These are phyloP conservation scores for Oryza officinalis DNA, from an alignment of 176 grass and related monocot species.

Conservation along the genomic window DNA sequence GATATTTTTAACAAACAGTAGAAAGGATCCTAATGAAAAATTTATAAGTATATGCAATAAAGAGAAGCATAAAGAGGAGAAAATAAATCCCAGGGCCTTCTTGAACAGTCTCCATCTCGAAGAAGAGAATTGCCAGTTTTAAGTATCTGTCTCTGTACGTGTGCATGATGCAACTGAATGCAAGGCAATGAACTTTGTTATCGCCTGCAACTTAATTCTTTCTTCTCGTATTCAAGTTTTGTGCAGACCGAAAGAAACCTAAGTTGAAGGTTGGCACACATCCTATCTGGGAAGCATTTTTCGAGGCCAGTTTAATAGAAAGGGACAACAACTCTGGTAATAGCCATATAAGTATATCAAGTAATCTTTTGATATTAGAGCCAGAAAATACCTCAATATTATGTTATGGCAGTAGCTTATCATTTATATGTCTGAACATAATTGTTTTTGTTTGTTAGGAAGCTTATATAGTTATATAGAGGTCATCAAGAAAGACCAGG, in stretches of 20 bases:
- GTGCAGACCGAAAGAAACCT: conserved; percentile 66
- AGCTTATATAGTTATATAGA: background rate
- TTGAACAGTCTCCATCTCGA: background rate
- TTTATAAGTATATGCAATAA: conserved; percentile 3
- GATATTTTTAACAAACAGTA: background rate
- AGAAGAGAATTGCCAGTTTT: background rate
- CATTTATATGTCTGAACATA: conserved; percentile 9
- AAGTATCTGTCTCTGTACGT: conserved; percentile 24
- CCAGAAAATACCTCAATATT: background rate
- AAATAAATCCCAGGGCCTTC: background rate
- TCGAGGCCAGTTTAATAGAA: conserved; percentile 58
- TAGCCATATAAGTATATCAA: conserved; percentile 25
- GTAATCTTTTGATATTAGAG: conserved; percentile 12
- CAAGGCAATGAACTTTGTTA: conserved; percentile 17
- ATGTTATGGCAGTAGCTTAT: conserved; percentile 3
- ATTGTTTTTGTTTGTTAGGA: background rate
- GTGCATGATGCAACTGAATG: conserved; percentile 18
- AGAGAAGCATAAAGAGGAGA: background rate
- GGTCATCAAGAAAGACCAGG: background rate
- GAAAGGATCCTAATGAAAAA: background rate
- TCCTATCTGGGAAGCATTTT: conserved; percentile 85
- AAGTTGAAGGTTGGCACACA: conserved; percentile 60
- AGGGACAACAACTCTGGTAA: conserved; percentile 60
- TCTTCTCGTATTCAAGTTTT: conserved; percentile 58
- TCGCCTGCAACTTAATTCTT: conserved; percentile 21